A percentile compares a stretch with the other conserved stretches of the same genome.
These are phyloP conservation scores for Aspergillus fischeri DNA, from an alignment of 2,329 filamentous ascomycete species.

Conservation along the genomic window DNA sequence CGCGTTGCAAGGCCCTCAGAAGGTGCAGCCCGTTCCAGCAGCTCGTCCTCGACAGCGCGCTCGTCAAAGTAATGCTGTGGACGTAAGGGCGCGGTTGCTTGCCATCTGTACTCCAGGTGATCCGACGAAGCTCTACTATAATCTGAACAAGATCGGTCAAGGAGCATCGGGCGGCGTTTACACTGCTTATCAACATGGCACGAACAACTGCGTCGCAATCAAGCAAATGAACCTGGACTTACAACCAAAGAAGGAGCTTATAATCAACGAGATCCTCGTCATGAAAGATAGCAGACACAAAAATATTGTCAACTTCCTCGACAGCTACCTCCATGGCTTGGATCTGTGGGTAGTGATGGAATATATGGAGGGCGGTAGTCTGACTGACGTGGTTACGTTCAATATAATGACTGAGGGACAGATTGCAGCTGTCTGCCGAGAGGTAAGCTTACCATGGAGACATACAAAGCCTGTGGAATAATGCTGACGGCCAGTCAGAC, in stretches of 20 bases:
- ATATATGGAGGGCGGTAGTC: slow-evolving; percentile 96
- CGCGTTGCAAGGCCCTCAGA: slow-evolving; percentile 28
- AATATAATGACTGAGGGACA: slow-evolving; percentile 99
- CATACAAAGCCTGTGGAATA: background rate
- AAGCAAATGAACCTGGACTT: slow-evolving; percentile 99
- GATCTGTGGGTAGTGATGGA: slow-evolving; percentile 99
- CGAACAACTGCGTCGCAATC: slow-evolving; percentile 88
- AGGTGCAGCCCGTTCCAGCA: slow-evolving; percentile 47
- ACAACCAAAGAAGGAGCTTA: slow-evolving; percentile 97
- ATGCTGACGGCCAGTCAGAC: slow-evolving; percentile 49
- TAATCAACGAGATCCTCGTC: slow-evolving; percentile 98
- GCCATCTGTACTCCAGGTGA: slow-evolving; percentile 88
- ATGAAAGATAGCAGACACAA: slow-evolving; percentile 99
- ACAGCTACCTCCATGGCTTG: slow-evolving; percentile 84
- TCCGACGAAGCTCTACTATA: slow-evolving; percentile 79
- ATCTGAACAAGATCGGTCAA: slow-evolving; percentile 92
- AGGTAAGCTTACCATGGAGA: slow-evolving; percentile 47
- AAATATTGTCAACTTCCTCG: slow-evolving; percentile 99
- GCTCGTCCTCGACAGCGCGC: slow-evolving; percentile 71
- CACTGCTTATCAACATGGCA: slow-evolving; percentile 79
- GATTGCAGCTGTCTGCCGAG: slow-evolving; percentile 91
- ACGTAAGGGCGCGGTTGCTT: slow-evolving; percentile 78
- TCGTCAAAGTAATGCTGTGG: slow-evolving; percentile 73
- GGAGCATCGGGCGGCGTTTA: slow-evolving; percentile 95
- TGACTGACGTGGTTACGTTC: slow-evolving; percentile 97